Evolutionary conservation across 805 yeast species (phyloP), one percentile per base, ranked within the genome.

Genomic region (Jamesozyma hellenica): DNA sequence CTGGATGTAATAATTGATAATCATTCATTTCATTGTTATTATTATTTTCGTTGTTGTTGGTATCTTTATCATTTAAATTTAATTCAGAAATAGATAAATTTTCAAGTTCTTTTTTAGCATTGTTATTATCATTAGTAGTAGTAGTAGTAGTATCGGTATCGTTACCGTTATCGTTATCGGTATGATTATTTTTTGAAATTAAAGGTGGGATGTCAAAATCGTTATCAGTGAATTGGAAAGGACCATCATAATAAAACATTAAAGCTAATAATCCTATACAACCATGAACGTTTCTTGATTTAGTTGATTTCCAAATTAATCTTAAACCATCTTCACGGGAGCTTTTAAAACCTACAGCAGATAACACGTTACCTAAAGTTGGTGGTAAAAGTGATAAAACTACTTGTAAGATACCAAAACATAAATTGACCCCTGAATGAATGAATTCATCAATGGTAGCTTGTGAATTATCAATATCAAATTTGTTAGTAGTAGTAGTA

Each of bases 361-460:
- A 82, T 36, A 90, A 69, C 2, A 90, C 94, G 49, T 77, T 80
- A 14, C 95, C 94, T 36, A 92, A 78, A 0, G 92, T 77, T 1
- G 97, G 95, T 4, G 98, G 98, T 32, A 90, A 79, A 51, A 88
- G 69, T 0, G 96, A 85, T 18, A 90, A 65, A 17, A 90, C 94
- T 28, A 90, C 82, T 58, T 92, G 96, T 39, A 90, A 66, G 34
- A 92, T 80, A 16, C 98, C 98, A 61, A 84, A 87, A 63, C 96
- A 86, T 38, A 86, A 65, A 52, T 84, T 84, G 9, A 86, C 92
- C 23, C 96, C 96, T 0, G 94, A 81, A 52, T 82, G 84, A 44
- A 88, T 84, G 54, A 83, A 88, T 60, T 88, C 96, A 55, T 88
- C 96, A 40, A 84, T 70, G 0, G 92, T 81, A 4, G 63, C 61